phyloP scores from a whole-genome alignment of 2,329 filamentous ascomycete species.

The Fusarium burgessii region DNA sequence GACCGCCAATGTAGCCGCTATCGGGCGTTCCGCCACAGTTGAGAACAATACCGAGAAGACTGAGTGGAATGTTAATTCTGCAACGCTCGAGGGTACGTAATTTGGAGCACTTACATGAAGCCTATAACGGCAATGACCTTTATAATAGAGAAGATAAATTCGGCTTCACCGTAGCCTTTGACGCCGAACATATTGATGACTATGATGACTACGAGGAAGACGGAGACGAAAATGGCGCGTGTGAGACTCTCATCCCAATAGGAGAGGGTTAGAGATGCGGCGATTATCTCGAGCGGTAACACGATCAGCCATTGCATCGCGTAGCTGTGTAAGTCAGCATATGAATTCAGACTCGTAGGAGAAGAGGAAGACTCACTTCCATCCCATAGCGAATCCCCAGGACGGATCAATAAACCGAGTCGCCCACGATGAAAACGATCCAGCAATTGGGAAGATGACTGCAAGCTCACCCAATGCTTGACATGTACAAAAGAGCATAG shows the following conservation, averaged over 20 bases:
- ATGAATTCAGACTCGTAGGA: not conserved
- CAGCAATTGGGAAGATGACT: slow-evolving; percentile 89
- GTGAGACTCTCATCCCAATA: slow-evolving; percentile 79
- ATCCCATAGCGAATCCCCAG: slow-evolving; percentile 95
- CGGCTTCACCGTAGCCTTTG: slow-evolving; percentile 88
- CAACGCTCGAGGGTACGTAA: slow-evolving; percentile 45
- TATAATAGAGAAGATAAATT: slow-evolving; percentile 87
- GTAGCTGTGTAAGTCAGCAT: slow-evolving; percentile 65
- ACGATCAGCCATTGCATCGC: slow-evolving; percentile 89
- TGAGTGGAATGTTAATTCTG: slow-evolving; percentile 50
- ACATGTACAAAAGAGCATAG: slow-evolving; percentile 92
- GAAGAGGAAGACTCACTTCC: slow-evolving; percentile 72
- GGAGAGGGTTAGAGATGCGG: slow-evolving; percentile 84
- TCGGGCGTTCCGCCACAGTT: slow-evolving; percentile 83
- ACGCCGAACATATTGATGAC: slow-evolving; percentile 89
- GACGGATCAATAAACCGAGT: slow-evolving; percentile 93
- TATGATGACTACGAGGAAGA: slow-evolving; percentile 83
- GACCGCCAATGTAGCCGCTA: slow-evolving; percentile 82
- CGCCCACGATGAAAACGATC: slow-evolving; percentile 92
- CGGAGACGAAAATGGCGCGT: slow-evolving; percentile 81
- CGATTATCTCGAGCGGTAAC: slow-evolving; percentile 86
- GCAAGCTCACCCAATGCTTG: slow-evolving; percentile 93
- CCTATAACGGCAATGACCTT: slow-evolving; percentile 89
- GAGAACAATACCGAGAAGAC: slow-evolving; percentile 85
- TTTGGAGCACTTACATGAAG: slow-evolving; percentile 74